A percentile compares a stretch with the other conserved stretches of the same genome.
These are phyloP conservation scores for Neurospora sp. DNA, from an alignment of 495 filamentous ascomycete genomes.

Conservation along the genomic window DNA sequence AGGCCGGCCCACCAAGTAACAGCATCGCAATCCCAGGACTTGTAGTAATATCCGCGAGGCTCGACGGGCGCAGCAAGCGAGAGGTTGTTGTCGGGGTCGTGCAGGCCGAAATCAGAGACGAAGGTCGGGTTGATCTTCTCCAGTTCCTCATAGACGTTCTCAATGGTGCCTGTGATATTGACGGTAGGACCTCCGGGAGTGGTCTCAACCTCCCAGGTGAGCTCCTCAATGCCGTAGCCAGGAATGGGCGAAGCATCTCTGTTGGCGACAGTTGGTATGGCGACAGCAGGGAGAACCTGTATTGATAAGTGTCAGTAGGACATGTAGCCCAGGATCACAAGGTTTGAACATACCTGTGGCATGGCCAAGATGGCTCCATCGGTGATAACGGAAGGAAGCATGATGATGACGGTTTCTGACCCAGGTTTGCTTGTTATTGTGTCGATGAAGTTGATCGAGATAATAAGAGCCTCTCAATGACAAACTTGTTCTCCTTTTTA, in stretches of 20 bases:
- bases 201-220: conserved; percentile 7
- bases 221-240: conserved; percentile 4
- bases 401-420: background rate
- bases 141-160: conserved; percentile 6
- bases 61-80: background rate
- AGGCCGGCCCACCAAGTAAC: no score
- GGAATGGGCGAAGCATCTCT: background rate
- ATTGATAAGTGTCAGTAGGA: background rate
- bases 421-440: background rate
- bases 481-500: background rate
- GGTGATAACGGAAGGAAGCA: background rate
- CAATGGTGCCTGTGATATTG: conserved; percentile 6
- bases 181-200: conserved; percentile 1
- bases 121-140: conserved; percentile 7
- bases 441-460: background rate
- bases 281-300: background rate
- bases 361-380: background rate
- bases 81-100: background rate
- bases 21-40: no score
- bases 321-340: background rate
- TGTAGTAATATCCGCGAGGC: background rate
- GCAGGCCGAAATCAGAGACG: background rate
- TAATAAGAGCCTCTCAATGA: background rate
- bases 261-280: background rate
- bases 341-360: background rate